Percentiles rank a stretch among this genome's conserved stretches.
Evolutionary conservation across 495 filamentous ascomycete species (phyloP).

Genomic region (Haplographium delicatum): DNA sequence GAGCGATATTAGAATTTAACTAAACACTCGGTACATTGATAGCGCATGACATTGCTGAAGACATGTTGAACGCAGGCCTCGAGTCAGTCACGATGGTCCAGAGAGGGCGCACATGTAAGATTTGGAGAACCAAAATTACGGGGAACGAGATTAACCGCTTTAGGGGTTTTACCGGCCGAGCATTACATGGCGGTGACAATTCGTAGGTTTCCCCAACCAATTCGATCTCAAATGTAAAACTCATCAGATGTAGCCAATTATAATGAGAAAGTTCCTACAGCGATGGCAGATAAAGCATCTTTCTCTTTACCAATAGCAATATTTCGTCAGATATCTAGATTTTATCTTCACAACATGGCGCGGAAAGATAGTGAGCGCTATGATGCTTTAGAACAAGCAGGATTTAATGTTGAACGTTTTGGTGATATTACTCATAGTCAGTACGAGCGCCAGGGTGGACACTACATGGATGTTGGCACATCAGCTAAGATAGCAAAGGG

Average conservation of each 20-base stretch:
- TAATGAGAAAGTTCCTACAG: slow-evolving; percentile 27
- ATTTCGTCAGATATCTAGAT: too few relatives aligned
- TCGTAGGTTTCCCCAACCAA: too few relatives aligned
- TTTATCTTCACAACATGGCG: too few relatives aligned
- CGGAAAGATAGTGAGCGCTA: too few relatives aligned
- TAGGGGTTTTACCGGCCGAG: neutral
- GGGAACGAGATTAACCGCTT: neutral
- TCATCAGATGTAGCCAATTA: too few relatives aligned
- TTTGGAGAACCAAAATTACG: too few relatives aligned
- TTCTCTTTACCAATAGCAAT: slow-evolving; percentile 28
- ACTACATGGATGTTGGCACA: slow-evolving; percentile 31
- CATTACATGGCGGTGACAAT: neutral
- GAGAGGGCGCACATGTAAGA: slow-evolving; percentile 30
- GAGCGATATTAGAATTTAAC: neutral
- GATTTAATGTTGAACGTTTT: slow-evolving; percentile 16
- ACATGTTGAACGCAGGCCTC: slow-evolving; percentile 34
- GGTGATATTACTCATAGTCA: slow-evolving; percentile 21
- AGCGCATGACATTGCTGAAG: slow-evolving; percentile 40
- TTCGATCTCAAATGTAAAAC: neutral
- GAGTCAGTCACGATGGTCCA: slow-evolving; percentile 37
- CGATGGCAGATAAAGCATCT: slow-evolving; percentile 24
- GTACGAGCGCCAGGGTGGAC: slow-evolving; percentile 29
- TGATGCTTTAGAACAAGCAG: slow-evolving; percentile 4
- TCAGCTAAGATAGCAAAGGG: slow-evolving; percentile 22
- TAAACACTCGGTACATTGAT: neutral